These are phyloP conservation scores for Ophiostoma sp. DNA, from an alignment of 2,329 filamentous ascomycete genomes.

Conservation along the genomic window DNA sequence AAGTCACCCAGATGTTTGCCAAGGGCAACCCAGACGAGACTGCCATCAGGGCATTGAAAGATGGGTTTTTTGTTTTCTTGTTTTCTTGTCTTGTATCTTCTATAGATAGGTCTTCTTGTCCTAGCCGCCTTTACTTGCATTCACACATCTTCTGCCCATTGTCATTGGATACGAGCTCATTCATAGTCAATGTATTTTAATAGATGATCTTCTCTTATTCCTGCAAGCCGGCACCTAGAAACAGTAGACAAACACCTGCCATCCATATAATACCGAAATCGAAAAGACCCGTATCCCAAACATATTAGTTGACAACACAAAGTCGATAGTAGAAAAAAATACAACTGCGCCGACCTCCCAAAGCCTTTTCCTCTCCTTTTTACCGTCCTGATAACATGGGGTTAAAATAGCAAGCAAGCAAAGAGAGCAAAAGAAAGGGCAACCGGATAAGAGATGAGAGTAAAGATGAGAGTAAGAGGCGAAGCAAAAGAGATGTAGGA, in stretches of 20 bases:
- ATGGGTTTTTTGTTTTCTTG: background rate
- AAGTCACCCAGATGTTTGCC: background rate
- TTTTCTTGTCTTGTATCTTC: background rate
- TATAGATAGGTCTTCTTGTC: too few species aligned
- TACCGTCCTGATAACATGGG: background rate
- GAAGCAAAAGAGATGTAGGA: background rate
- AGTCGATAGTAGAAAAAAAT: background rate
- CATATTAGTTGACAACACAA: background rate
- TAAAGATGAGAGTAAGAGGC: background rate
- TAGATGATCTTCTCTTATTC: too few species aligned
- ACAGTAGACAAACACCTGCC: background rate
- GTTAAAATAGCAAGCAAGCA: background rate
- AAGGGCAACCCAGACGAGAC: background rate
- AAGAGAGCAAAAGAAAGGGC: background rate
- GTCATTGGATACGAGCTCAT: too few species aligned
- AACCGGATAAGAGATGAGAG: background rate
- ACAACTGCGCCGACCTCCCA: background rate
- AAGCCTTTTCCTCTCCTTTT: constrained; percentile 11
- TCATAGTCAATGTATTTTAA: too few species aligned
- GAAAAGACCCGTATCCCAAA: background rate
- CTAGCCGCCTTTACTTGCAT: too few species aligned
- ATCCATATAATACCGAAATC: background rate
- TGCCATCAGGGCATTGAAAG: background rate
- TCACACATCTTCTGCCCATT: too few species aligned
- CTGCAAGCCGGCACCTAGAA: background rate